Conservation (phyloP, 805 yeast genomes). For the Lipomyces anomalus region DNA sequence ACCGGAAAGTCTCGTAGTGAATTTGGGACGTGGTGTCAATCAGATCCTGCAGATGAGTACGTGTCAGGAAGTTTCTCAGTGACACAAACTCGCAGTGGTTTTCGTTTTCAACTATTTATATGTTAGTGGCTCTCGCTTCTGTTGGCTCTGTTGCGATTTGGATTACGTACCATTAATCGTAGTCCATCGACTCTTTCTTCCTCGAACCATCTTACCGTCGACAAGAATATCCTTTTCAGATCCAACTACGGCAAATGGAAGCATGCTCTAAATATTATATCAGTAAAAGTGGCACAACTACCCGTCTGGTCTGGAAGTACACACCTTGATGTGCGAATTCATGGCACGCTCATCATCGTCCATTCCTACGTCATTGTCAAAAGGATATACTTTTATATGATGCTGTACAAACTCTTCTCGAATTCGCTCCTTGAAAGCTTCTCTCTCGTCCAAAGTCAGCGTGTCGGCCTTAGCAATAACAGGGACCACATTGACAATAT, state of each 20-base stretch:
- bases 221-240: slow-evolving; percentile 71
- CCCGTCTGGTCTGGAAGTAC: slow-evolving; percentile 52
- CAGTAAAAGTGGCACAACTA: background rate
- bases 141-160: no score
- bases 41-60: slow-evolving; percentile 93
- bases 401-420: slow-evolving; percentile 65
- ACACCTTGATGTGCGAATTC: slow-evolving; percentile 56
- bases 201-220: slow-evolving; percentile 76
- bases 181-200: slow-evolving; percentile 93
- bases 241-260: slow-evolving; percentile 95
- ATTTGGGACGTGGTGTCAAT: slow-evolving; percentile 83
- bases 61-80: slow-evolving; percentile 85
- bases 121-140: no score
- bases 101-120: slow-evolving; percentile 81
- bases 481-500: slow-evolving; percentile 90
- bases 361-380: slow-evolving; percentile 51
- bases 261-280: slow-evolving; percentile 20
- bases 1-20: slow-evolving; percentile 89
- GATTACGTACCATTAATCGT: slow-evolving; percentile 48
- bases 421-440: slow-evolving; percentile 62
- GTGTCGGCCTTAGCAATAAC: slow-evolving; percentile 92
- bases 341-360: slow-evolving; percentile 39
- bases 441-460: slow-evolving; percentile 78
- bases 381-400: slow-evolving; percentile 75
- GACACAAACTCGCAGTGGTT: slow-evolving; percentile 94